A percentile compares a stretch with the other conserved stretches of the same genome.
phyloP scores from a whole-genome alignment of 192 early-diverging fungal genomes.

The Coemansia sp. region DNA sequence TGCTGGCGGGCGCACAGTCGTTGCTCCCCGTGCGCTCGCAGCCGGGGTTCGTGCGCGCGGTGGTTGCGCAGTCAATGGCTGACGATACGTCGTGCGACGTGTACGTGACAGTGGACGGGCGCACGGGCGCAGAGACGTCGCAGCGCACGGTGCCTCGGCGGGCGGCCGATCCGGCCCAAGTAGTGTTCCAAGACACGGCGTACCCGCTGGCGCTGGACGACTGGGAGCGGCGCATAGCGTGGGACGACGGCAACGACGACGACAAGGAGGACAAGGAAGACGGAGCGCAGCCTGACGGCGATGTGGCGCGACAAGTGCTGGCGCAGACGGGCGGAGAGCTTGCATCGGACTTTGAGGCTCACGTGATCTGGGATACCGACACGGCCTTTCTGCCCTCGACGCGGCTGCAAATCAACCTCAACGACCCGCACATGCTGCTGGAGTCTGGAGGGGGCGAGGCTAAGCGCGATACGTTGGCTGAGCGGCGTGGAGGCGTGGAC shows the following conservation, averaged over 20 bases:
- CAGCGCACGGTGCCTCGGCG: conserved; percentile 27
- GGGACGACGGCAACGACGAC: conserved; percentile 61
- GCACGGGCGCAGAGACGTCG: conserved; percentile 29
- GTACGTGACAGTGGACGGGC: conserved; percentile 33
- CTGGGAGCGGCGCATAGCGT: conserved; percentile 87
- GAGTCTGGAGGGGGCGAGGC: conserved; percentile 62
- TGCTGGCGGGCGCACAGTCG: conserved; percentile 12
- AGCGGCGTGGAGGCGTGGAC: conserved; percentile 56
- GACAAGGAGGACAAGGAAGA: neutral
- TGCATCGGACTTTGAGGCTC: conserved; percentile 65
- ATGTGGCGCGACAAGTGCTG: conserved; percentile 12
- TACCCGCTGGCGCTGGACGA: conserved; percentile 73
- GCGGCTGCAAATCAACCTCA: conserved; percentile 64
- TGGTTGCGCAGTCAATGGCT: conserved; percentile 38
- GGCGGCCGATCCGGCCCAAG: conserved; percentile 27
- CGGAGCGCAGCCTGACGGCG: neutral
- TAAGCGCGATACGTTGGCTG: conserved; percentile 61
- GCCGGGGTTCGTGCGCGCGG: conserved; percentile 12
- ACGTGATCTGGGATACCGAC: conserved; percentile 82
- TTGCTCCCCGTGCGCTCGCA: conserved; percentile 5
- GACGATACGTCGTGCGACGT: conserved; percentile 32
- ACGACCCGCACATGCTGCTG: conserved; percentile 80
- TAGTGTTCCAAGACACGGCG: conserved; percentile 56
- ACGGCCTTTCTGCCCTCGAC: conserved; percentile 59
- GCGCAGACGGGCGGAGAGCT: conserved; percentile 26